Evolutionary conservation across 2,329 filamentous ascomycete genomes (phyloP), one percentile per base, ranked within the genome.

Genomic region (Emergomyces orientalis): DNA sequence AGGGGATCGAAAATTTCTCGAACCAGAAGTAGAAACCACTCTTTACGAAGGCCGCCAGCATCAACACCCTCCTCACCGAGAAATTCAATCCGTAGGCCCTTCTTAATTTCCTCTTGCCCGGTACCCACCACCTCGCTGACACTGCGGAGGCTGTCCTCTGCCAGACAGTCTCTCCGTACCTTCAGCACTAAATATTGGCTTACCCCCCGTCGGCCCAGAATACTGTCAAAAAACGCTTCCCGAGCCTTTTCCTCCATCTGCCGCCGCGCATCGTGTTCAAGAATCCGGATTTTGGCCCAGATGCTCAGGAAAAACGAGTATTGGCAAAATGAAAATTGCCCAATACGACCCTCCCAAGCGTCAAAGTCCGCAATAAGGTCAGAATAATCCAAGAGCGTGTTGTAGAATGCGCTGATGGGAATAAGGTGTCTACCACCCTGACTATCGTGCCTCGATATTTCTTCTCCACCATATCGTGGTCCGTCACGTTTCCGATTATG

Each of bases 281-380:
- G 80, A 56, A 96, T 93, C 67, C 88, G 88, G 63, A 94, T 96
- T 75, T 97, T 97, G 34, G 91, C 88, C 80, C 90, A 92, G 67
- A 97, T 91, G 65, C 91, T 96, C 49, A 97, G 80, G 68, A 96
- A 87, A 70, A 96, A 95, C 0, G 92, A 91, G 70, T 95, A 96
- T 72, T 96, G 90, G 72, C 91, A 96, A 71, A 97, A 96, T 0
- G 89, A 84, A 71, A 96, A 96, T 67, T 86, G 90, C 25, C 82
- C 82, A 60, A 83, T 82, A 66, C 84, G 87, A 4, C 84, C 82
- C 72, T 96, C 91, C 92, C 92, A 97, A 11, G 85, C 82, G 70
- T 96, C 90, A 70, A 95, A 96, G 72, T 97, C 92, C 0, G 84
- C 84, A 56, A 94, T 84, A 7, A 96, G 80, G 71, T 96, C 90